Base-by-base conservation (phyloP, 2,329 filamentous ascomycete genomes). In the Curvularia sp. region DNA sequence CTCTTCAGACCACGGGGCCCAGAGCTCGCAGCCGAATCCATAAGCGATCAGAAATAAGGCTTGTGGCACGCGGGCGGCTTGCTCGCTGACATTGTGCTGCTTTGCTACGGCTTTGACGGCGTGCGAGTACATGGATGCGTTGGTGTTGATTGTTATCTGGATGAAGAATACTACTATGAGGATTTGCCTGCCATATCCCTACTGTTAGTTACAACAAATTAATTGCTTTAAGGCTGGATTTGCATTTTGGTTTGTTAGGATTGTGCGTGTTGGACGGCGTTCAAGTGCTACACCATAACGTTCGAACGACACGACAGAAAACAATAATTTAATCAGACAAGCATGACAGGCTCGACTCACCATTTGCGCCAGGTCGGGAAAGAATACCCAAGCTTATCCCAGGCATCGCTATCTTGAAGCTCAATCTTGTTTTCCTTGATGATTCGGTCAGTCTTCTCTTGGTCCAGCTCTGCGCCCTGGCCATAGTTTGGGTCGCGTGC, bases 1-100 rank as follows among this genome's bases (percentile, higher is more conserved):
- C 58, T 85, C 83, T 68, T 85, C 83, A 9, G 77, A 80, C 81
- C 81, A 83, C 0, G 83, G 83, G 2, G 83, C 83, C 83, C 83
- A 85, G 1, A 85, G 80, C 65, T 79, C 76, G 53, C 79, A 79
- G 2, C 77, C 78, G 61, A 86, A 84, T 3, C 47, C 67, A 10
- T 85, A 86, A 0, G 77, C 70, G 18, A 85, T 75, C 2, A 86
- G 74, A 69, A 84, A 86, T 4, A 81, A 70, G 61, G 80, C 80
- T 19, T 82, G 81, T 10, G 81, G 81, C 9, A 78, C 77, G 5
- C 82, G 79, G 2, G 81, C 81, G 0, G 76, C 79, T 64, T 83
- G 80, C 27, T 76, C 72, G 53, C 77, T 81, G 51, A 85, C 77
- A 54, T 70, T 64, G 49, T 83, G 83, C 15, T 83, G 72, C 49